Percentiles rank a stretch among this genome's conserved stretches.
phyloP scores from a whole-genome alignment of 371 early-diverging fungal genomes.

The Funneliformis caledonium region DNA sequence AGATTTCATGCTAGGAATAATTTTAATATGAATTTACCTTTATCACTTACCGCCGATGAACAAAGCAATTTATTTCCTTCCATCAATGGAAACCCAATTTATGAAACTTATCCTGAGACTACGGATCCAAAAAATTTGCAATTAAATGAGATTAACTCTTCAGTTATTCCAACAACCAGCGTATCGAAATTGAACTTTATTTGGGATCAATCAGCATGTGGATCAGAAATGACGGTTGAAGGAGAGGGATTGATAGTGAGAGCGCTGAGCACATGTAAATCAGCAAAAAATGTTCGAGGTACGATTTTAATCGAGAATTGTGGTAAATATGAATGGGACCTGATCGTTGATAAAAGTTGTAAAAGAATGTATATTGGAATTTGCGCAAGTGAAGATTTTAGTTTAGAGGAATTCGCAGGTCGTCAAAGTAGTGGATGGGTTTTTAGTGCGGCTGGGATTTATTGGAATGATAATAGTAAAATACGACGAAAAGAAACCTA shows the following conservation, averaged over 20 bases:
- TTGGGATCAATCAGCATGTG: not conserved
- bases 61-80: not conserved
- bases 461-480: not conserved
- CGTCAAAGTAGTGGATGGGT: slow-evolving; percentile 11
- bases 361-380: slow-evolving; percentile 26
- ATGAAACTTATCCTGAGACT: not conserved
- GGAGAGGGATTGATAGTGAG: not conserved
- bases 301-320: not conserved
- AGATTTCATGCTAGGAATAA: slow-evolving; percentile 9
- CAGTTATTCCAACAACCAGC: not conserved
- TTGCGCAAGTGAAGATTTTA: not conserved
- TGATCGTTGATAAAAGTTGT: slow-evolving; percentile 13
- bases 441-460: not conserved
- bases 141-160: not conserved
- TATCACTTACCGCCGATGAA: not conserved
- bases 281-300: not conserved
- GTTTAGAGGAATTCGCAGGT: slow-evolving; percentile 7
- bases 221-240: not conserved
- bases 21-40: too few species aligned
- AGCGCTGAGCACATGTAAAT: not conserved
- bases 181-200: not conserved
- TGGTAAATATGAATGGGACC: slow-evolving; percentile 37
- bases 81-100: not conserved
- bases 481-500: not conserved
- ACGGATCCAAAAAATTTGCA: not conserved